Evolutionary conservation across 768 basidiomycete genomes (phyloP).

Genomic region (Agrocybe chaxingu): DNA sequence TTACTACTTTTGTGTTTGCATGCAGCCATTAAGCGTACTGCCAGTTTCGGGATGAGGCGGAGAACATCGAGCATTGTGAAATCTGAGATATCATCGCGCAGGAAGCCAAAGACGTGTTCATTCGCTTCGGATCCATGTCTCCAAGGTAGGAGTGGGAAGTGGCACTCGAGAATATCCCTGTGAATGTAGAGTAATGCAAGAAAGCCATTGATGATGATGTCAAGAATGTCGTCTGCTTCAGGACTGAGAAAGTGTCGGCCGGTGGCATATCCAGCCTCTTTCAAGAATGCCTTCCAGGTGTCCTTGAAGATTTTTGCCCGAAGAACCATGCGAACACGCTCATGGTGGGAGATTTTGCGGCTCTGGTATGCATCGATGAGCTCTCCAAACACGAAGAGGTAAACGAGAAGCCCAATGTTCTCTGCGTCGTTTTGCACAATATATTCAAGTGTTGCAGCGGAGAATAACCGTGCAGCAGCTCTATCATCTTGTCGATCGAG

Average conservation of each 20-base stretch:
- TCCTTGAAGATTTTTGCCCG: slow-evolving; percentile 28
- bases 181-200: slow-evolving; percentile 28
- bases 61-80: slow-evolving; percentile 30
- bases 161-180: slow-evolving; percentile 22
- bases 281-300: slow-evolving; percentile 24
- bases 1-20: too few relatives aligned
- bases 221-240: slow-evolving; percentile 28
- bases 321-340: slow-evolving; percentile 26
- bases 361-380: slow-evolving; percentile 37
- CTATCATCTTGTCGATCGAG: slow-evolving; percentile 43
- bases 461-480: slow-evolving; percentile 38
- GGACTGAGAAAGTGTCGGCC: slow-evolving; percentile 29
- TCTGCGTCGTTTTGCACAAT: slow-evolving; percentile 22
- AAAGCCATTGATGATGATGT: slow-evolving; percentile 28
- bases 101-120: slow-evolving; percentile 32
- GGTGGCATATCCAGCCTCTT: too few relatives aligned
- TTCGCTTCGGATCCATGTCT: slow-evolving; percentile 27
- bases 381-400: slow-evolving; percentile 39
- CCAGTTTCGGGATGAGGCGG: slow-evolving; percentile 25
- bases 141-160: slow-evolving; percentile 34
- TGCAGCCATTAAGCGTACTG: too few relatives aligned
- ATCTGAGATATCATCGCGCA: slow-evolving; percentile 27
- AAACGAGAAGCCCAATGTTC: slow-evolving; percentile 23
- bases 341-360: slow-evolving; percentile 19
- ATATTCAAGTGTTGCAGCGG: slow-evolving; percentile 25